Percentiles rank a stretch among this genome's conserved stretches.
Evolutionary conservation across 805 yeast genomes (phyloP).

Genomic region (Saturnispora ahearnii): DNA sequence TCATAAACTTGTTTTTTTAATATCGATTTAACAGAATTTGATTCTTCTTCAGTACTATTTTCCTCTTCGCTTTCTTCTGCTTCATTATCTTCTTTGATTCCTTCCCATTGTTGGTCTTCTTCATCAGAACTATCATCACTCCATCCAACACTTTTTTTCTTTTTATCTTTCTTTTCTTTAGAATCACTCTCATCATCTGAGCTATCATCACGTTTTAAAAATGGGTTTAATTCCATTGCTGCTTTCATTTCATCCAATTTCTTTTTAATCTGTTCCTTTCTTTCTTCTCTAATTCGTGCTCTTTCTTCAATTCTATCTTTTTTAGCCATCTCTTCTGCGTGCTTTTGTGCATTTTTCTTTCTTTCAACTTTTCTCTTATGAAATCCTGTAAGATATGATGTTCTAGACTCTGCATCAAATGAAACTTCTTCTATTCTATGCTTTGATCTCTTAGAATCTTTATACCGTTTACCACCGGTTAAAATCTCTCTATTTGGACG

Average conservation of each 20-base stretch:
- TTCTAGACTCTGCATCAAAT: constrained; percentile 71
- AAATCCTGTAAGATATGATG: constrained; percentile 86
- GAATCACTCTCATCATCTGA: constrained; percentile 27
- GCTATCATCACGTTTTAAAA: constrained; percentile 18
- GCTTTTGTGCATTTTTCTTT: constrained; percentile 75
- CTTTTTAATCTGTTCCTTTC: constrained; percentile 54
- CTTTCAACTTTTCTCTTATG: constrained; percentile 88
- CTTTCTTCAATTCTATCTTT: constrained; percentile 69
- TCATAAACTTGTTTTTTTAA: constrained; percentile 36
- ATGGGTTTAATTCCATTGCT: constrained; percentile 16
- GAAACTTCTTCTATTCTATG: constrained; percentile 75
- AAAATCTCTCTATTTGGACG: constrained; percentile 71
- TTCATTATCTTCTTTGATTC: constrained; percentile 28
- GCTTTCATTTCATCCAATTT: constrained; percentile 49
- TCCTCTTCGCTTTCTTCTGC: constrained; percentile 16
- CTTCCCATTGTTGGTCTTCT: constrained; percentile 32
- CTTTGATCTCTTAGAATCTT: constrained; percentile 54
- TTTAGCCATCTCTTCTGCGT: constrained; percentile 68
- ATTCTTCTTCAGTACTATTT: constrained; percentile 14
- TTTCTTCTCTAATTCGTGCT: constrained; percentile 58
- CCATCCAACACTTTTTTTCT: constrained; percentile 14
- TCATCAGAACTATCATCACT: constrained; percentile 14
- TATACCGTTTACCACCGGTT: constrained; percentile 79
- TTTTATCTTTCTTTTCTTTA: constrained; percentile 10
- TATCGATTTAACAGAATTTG: constrained; percentile 29